Evolutionary conservation across 345 rosid species (phyloP).

Genomic region (Camelina hispida): DNA sequence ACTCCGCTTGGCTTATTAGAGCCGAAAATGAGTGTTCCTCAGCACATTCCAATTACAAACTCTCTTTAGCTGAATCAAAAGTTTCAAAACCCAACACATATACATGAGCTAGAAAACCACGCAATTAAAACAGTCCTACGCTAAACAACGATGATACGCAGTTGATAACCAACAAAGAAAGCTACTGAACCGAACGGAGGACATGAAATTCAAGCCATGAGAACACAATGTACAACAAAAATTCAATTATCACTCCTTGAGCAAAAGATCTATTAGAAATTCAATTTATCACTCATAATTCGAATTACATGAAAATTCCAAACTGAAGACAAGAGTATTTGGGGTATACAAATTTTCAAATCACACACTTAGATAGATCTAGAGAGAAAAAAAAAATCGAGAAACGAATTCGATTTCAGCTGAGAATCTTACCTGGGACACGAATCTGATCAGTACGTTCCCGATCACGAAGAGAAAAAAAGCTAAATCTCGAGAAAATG

Average conservation of each 20-base stretch:
- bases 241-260: slow-evolving; percentile 31
- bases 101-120: slow-evolving; percentile 21
- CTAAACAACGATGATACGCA: background rate
- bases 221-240: slow-evolving; percentile 8
- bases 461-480: slow-evolving; percentile 33
- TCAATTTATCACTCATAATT: too few species aligned
- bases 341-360: slow-evolving; percentile 5
- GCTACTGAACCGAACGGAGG: slow-evolving; percentile 11
- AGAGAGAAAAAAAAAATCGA: slow-evolving; percentile 15
- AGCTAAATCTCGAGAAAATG: slow-evolving; percentile 27
- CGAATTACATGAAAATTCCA: slow-evolving; percentile 30
- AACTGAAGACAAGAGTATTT: slow-evolving; percentile 1
- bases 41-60: slow-evolving; percentile 39
- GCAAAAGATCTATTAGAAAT: slow-evolving; percentile 41
- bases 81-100: slow-evolving; percentile 15
- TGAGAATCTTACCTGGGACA: slow-evolving; percentile 34
- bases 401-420: slow-evolving; percentile 24
- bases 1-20: slow-evolving; percentile 37
- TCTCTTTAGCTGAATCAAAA: slow-evolving; percentile 30
- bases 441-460: slow-evolving; percentile 33
- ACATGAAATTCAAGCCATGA: slow-evolving; percentile 25
- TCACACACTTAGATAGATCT: slow-evolving; percentile 47
- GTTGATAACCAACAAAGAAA: slow-evolving; percentile 19
- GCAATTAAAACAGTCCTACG: background rate
- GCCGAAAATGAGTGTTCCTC: slow-evolving; percentile 29